Conservation (phyloP, 108 stramenopile species). For the Nannochloropsis salina region DNA sequence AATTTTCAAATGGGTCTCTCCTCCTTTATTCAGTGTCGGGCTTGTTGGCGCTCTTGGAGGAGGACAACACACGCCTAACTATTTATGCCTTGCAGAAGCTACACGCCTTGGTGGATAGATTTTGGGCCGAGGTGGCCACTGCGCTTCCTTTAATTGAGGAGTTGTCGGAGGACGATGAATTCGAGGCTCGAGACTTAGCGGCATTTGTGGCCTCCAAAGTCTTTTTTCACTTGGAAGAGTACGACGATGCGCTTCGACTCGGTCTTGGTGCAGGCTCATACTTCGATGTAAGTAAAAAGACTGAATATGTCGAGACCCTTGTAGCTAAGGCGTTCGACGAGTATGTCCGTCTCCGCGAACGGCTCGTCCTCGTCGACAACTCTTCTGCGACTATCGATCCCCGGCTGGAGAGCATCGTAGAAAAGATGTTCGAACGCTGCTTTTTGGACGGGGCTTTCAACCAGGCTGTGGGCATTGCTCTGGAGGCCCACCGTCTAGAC, state of each 20-base stretch:
- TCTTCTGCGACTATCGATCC: conserved; percentile 56
- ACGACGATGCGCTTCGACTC: conserved; percentile 82
- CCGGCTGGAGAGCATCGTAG: conserved; percentile 79
- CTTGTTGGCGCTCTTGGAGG: conserved; percentile 53
- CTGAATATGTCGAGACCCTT: conserved; percentile 58
- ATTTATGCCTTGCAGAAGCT: conserved; percentile 55
- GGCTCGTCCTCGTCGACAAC: background rate
- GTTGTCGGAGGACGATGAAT: conserved; percentile 56
- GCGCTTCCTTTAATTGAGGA: conserved; percentile 56
- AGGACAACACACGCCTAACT: conserved; percentile 49
- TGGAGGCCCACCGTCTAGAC: conserved; percentile 76
- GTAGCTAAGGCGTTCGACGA: conserved; percentile 68
- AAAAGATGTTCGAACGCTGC: conserved; percentile 83
- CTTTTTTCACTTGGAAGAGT: conserved; percentile 96
- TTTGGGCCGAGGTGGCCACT: conserved; percentile 61
- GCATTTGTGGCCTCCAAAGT: conserved; percentile 86
- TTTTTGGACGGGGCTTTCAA: conserved; percentile 68
- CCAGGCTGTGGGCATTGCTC: conserved; percentile 92
- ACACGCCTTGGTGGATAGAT: conserved; percentile 50
- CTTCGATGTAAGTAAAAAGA: conserved; percentile 56
- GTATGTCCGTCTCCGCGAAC: conserved; percentile 52
- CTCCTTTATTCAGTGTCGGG: conserved; percentile 35
- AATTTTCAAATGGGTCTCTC: background rate
- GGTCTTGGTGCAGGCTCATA: conserved; percentile 54
- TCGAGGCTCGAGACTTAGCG: conserved; percentile 66